A percentile compares a stretch with the other conserved stretches of the same genome.
These are phyloP conservation scores for Trifolium pratense DNA, from an alignment of 306 rosid genomes.

Conservation along the genomic window DNA sequence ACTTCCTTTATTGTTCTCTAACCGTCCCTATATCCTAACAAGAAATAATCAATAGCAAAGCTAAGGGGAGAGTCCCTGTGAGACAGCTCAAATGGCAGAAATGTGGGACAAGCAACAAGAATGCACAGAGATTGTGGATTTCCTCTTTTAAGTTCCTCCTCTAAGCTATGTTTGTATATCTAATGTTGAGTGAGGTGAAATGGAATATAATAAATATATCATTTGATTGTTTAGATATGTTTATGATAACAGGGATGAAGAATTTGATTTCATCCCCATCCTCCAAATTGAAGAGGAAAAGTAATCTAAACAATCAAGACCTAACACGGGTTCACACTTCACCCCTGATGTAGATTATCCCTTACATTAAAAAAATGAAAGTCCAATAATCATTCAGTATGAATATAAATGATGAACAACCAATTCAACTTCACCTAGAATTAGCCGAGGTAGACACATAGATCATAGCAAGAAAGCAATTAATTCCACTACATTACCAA, in stretches of 20 bases:
- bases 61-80: neutral
- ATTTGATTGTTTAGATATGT: no score
- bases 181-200: neutral
- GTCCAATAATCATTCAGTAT: slow-evolving; percentile 8
- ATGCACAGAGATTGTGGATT: neutral
- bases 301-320: neutral
- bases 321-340: neutral
- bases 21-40: neutral
- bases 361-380: neutral
- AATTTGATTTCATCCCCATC: slow-evolving; percentile 2
- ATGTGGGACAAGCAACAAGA: neutral
- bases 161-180: neutral
- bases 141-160: neutral
- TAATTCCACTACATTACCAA: neutral
- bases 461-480: neutral
- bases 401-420: neutral
- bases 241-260: neutral
- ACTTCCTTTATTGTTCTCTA: no score
- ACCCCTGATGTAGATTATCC: neutral
- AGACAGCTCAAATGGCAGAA: neutral
- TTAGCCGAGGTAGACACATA: neutral
- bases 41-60: neutral
- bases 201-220: no score
- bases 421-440: neutral
- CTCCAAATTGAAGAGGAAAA: neutral